Percentiles rank a stretch among this genome's conserved stretches.
Evolutionary conservation across 768 basidiomycete genomes (phyloP).

Genomic region (Mycena epipterygia): DNA sequence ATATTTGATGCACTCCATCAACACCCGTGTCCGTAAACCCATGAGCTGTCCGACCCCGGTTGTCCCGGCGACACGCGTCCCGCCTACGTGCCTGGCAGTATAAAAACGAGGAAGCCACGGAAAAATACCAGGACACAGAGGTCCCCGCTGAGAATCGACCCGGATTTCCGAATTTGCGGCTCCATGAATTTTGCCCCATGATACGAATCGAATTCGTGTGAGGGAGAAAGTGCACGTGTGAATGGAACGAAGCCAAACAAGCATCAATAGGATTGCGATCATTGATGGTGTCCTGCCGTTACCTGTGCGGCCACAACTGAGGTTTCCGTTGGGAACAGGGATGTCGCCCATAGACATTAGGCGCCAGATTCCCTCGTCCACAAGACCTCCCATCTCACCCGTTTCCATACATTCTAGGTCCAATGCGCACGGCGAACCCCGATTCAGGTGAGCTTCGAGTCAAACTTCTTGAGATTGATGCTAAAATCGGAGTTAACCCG

Average conservation of each 20-base stretch:
- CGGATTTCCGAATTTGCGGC: background rate
- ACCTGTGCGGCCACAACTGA: conserved; percentile 8
- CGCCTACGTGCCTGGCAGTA: too few species aligned
- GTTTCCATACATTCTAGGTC: background rate
- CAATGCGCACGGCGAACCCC: background rate
- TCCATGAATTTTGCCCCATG: background rate
- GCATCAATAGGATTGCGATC: conserved; percentile 1
- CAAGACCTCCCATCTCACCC: background rate
- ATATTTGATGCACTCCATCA: background rate
- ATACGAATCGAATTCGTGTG: background rate
- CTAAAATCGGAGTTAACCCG: conserved; percentile 32
- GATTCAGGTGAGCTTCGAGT: conserved; percentile 8
- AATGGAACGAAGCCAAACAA: background rate
- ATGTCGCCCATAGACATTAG: background rate
- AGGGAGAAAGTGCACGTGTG: background rate
- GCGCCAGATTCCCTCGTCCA: background rate
- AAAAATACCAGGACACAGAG: too few species aligned
- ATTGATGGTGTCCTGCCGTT: conserved; percentile 11
- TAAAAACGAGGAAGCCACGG: background rate
- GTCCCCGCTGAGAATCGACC: too few species aligned
- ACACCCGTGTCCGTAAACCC: background rate
- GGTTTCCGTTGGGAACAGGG: background rate
- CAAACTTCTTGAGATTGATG: conserved; percentile 20
- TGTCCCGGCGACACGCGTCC: background rate
- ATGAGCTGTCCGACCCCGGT: background rate